Percentiles rank a stretch among this genome's conserved stretches.
Evolutionary conservation across 768 basidiomycete species (phyloP).

Genomic region (Auriculariales sp.): DNA sequence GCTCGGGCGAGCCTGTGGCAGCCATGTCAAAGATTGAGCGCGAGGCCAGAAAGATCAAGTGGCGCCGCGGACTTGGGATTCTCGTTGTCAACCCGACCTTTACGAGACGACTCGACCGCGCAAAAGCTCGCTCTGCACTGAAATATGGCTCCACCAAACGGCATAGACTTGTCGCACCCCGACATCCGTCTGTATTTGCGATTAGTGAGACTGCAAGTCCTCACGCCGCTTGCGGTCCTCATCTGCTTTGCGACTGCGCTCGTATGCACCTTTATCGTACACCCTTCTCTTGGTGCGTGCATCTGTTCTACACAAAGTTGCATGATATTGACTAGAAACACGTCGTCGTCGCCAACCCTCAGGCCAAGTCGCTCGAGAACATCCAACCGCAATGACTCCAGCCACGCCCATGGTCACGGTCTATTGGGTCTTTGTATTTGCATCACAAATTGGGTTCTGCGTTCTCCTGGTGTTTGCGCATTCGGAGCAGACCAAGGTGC

Average conservation of each 20-base stretch:
- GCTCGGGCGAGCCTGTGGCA: neutral
- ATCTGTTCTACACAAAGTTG: too few relatives aligned
- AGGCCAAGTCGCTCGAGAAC: slow-evolving; percentile 36
- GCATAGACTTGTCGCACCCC: neutral
- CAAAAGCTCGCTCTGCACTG: too few relatives aligned
- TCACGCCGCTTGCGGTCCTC: slow-evolving; percentile 73
- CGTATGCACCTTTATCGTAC: slow-evolving; percentile 52
- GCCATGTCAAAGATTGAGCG: neutral
- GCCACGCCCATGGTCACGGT: slow-evolving; percentile 37
- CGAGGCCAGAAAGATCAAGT: neutral
- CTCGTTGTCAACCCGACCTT: neutral
- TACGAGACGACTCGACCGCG: too few relatives aligned
- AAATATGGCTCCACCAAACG: neutral
- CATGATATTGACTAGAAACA: neutral
- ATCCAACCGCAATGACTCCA: slow-evolving; percentile 65
- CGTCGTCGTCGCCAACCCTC: neutral
- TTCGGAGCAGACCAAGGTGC: slow-evolving; percentile 70
- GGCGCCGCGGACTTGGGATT: neutral
- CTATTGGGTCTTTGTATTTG: slow-evolving; percentile 46
- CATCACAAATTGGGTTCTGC: slow-evolving; percentile 72
- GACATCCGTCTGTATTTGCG: neutral
- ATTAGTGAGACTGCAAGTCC: slow-evolving; percentile 49
- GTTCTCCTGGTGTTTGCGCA: slow-evolving; percentile 54
- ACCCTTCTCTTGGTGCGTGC: slow-evolving; percentile 42
- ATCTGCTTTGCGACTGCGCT: slow-evolving; percentile 62